Percentiles rank a stretch among this genome's conserved stretches.
These are phyloP conservation scores for Dicorynia guianensis DNA, from an alignment of 306 rosid genomes.

Conservation along the genomic window DNA sequence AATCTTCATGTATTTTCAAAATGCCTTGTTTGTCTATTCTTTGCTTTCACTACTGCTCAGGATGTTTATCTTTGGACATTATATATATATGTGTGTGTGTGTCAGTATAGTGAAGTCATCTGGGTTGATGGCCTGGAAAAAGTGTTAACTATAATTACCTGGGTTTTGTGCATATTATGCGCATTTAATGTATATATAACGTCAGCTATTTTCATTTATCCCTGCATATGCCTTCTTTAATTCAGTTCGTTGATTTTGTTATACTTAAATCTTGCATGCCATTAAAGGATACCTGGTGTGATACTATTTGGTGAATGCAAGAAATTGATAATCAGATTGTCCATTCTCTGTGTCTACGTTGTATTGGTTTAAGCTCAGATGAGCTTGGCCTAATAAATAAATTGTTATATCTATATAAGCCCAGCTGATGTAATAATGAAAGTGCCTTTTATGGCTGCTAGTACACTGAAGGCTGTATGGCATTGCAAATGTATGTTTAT, in stretches of 20 bases:
- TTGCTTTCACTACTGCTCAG: not conserved
- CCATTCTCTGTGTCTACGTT: not conserved
- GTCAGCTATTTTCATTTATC: too few relatives aligned
- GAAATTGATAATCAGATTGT: conserved; percentile 5
- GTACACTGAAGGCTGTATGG: conserved; percentile 15
- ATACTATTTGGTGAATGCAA: not conserved
- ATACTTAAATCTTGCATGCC: too few relatives aligned
- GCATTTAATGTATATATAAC: too few relatives aligned
- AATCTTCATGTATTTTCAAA: conserved; percentile 33
- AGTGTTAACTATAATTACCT: too few relatives aligned
- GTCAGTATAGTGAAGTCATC: too few relatives aligned
- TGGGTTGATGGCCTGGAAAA: too few relatives aligned
- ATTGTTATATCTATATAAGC: not conserved
- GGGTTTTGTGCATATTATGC: too few relatives aligned
- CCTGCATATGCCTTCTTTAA: too few relatives aligned
- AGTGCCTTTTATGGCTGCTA: conserved; percentile 8
- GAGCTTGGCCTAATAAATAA: not conserved
- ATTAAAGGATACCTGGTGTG: too few relatives aligned
- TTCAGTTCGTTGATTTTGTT: too few relatives aligned
- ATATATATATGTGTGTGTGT: too few relatives aligned
- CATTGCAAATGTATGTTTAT: not conserved
- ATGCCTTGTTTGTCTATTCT: conserved; percentile 25
- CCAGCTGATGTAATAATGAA: not conserved
- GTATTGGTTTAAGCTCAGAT: not conserved
- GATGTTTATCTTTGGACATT: too few relatives aligned